These are phyloP conservation scores for Fusarium lateritium DNA, from an alignment of 2,329 filamentous ascomycete genomes.

Conservation along the genomic window DNA sequence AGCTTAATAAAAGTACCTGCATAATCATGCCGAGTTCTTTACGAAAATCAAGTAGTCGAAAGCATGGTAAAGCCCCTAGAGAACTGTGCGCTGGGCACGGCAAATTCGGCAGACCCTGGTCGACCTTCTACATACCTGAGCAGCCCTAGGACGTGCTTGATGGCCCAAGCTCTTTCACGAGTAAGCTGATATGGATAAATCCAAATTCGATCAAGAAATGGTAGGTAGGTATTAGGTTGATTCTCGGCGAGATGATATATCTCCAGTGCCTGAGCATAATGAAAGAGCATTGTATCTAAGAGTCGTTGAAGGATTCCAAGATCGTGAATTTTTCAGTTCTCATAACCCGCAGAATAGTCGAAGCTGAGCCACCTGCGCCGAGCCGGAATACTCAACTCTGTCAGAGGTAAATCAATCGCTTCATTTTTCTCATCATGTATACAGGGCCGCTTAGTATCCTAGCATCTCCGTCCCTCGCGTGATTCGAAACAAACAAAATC, in stretches of 20 bases:
- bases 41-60: conserved; percentile 4
- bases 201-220: neutral
- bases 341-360: neutral
- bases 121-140: too few species aligned
- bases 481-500: neutral
- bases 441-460: neutral
- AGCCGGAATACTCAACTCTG: neutral
- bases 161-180: neutral
- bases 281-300: too few species aligned
- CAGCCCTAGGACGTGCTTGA: neutral
- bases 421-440: conserved; percentile 3
- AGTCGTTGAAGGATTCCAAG: neutral
- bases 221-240: neutral
- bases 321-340: neutral
- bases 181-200: conserved; percentile 8
- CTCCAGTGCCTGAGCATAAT: neutral
- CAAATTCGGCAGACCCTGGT: neutral
- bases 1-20: neutral
- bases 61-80: neutral
- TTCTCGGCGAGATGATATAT: neutral
- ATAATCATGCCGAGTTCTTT: neutral
- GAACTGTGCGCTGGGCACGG: neutral
- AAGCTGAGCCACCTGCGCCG: neutral
- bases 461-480: neutral
- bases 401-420: conserved; percentile 14